Base-by-base conservation (phyloP, 2,329 filamentous ascomycete species). In the Westerdykella sp. region DNA sequence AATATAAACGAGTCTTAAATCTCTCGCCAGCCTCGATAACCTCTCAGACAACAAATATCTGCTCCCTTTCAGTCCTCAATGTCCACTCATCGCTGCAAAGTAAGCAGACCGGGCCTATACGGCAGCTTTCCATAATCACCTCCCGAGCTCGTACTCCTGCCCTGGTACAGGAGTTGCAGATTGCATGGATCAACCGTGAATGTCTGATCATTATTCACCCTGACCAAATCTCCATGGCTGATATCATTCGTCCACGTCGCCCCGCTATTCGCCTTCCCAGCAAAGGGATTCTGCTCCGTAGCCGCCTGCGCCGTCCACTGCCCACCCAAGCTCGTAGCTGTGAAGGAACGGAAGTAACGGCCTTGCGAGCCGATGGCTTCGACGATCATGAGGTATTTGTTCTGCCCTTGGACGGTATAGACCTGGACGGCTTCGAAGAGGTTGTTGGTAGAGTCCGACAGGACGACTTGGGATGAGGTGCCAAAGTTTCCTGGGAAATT, bases 351-450 rank as follows among this genome's bases (percentile, higher is more conserved):
- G 74, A 84, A 84, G 64, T 77, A 85, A 2, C 81, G 73, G 1
- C 80, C 80, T 25, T 71, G 65, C 0, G 62, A 31, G 1, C 81
- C 80, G 35, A 78, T 75, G 0, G 78, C 70, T 62, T 85, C 81
- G 28, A 84, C 79, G n/a, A 84, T 74, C 78, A 84, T 83, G 43
- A 84, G 74, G 63, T 84, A 84, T 49, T 74, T 65, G 49, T 69
- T 70, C 51, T 74, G 69, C 22, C 75, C 77, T 25, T 71, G 37
- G 44, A 84, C 54, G 2, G 73, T 81, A 67, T 84, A 85, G 36
- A 85, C 81, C 54, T 84, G 76, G 0, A 83, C 79, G 0, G 80
- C 80, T 56, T 85, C 81, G 60, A 84, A 84, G 1, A 84, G 69
- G 56, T 80, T 78, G 57, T 77, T 71, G 12, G 44, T 68, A 2